Base-by-base conservation (phyloP, 352 stramenopile species). In the Globisporangium sylvaticum region DNA sequence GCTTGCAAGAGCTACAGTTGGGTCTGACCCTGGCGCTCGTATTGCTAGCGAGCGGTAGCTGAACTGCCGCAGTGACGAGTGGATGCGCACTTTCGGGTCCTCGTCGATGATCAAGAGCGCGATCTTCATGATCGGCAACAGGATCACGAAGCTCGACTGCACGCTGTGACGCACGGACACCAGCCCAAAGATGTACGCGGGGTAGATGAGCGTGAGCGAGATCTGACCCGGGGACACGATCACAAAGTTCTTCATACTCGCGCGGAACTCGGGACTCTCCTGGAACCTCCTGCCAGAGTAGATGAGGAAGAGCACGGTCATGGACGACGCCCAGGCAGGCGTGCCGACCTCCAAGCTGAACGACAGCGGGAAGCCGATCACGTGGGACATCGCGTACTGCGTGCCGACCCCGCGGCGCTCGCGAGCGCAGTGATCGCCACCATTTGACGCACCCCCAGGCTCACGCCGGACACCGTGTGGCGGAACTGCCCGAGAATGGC, bases 301-400 rank as follows among this genome's bases (percentile, higher is more conserved):
- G n/a, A 60, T 39, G 2, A 29, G 67, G 32, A 76, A 77, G 48
- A 66, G 69, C 7, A 73, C 25, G 5, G 75, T 34, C 1, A 84
- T 48, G 15, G 71, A 58, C 1, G 52, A 42, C 0, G 67, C 69
- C 67, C 67, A 81, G 4, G 65, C 54, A 0, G 68, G 65, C 15
- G 71, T 76, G 1, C 65, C 74, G 2, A 78, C 29, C 5, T 74
- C 55, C 3, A 77, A 15, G 25, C 65, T 67, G 56, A 85, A 85
- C 7, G 79, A 73, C 24, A 88, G 44, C 12, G 79, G 77, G 44
- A 81, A 88, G 3, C 75, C 79, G 25, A 83, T 68, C 2, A 64
- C 37, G 14, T 34, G n/a, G 0, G 76, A 58, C 46, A 81, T 69
- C 18, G 64, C 18, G n/a, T 74, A 63, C 62, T 77, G 74, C 6